A percentile compares a stretch with the other conserved stretches of the same genome.
phyloP scores from a whole-genome alignment of 1,284 basidiomycete genomes.

The Leccinum subfulvum region DNA sequence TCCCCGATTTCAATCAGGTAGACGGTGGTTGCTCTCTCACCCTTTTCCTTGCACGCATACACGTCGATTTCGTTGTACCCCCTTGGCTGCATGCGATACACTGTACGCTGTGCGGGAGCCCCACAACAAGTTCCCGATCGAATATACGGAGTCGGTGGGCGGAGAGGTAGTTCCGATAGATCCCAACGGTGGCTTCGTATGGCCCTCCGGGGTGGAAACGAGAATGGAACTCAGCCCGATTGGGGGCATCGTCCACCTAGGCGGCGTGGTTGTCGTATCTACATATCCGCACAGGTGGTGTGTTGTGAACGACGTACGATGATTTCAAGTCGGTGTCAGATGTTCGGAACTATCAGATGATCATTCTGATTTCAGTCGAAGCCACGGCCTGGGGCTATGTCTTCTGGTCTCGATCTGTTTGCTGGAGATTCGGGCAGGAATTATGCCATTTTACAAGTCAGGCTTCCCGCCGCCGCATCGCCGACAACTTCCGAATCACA shows the following conservation, averaged over 20 bases:
- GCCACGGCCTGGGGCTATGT: neutral
- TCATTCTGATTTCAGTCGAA: neutral
- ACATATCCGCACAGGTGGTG: neutral
- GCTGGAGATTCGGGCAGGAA: neutral
- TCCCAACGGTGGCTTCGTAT: slow-evolving; percentile 72
- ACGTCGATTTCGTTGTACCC: slow-evolving; percentile 87
- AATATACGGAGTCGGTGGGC: slow-evolving; percentile 69
- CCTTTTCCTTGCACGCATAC: slow-evolving; percentile 66
- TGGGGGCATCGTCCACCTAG: slow-evolving; percentile 46
- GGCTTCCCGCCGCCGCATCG: neutral
- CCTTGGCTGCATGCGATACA: slow-evolving; percentile 78
- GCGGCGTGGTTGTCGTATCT: neutral
- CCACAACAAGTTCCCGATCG: slow-evolving; percentile 70
- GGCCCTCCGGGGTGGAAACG: slow-evolving; percentile 64
- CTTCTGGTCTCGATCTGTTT: neutral
- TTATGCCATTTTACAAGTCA: neutral
- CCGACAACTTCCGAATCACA: neutral
- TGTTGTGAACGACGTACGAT: too few species aligned
- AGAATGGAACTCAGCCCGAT: slow-evolving; percentile 66
- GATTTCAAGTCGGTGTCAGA: neutral
- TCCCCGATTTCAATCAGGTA: neutral
- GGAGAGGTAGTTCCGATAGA: slow-evolving; percentile 76
- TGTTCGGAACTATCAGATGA: neutral
- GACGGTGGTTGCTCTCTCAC: slow-evolving; percentile 36
- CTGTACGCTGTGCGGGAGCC: slow-evolving; percentile 61